Evolutionary conservation across 306 rosid species (phyloP), one percentile per base, ranked within the genome.

Genomic region (Cucumis sativus): DNA sequence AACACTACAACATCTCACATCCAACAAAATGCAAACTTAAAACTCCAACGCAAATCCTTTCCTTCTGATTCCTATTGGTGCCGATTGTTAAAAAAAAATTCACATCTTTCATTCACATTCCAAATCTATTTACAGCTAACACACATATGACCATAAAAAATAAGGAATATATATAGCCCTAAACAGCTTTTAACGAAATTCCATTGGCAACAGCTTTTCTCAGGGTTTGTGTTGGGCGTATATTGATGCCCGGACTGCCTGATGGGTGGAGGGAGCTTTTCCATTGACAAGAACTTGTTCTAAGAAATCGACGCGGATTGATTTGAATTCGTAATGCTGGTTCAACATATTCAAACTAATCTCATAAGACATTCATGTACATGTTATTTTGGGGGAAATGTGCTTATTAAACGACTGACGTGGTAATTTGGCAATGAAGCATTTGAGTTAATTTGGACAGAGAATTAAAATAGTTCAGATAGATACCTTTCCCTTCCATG

Each of bases 211-310:
- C 57, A 60, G 64, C 76, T 59, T 55, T 72, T 87, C 81, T 87
- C 81, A 89, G 55, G 93, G 89, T 84, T 91, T 89, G 80, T 89
- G 98, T 37, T 95, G 93, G 61, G 97, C 98, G 69, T 79, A 82
- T 78, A 95, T 89, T 49, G 97, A 89, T 40, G 89, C 35, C 14
- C 30, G 89, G 70, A 87, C 83, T n/a, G 86, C 90, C 79, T 95
- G 92, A 14, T 84, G 87, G 68, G 87, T 79, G 80, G 95, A 79
- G 66, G 84, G 83, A 75, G 93, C 86, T 82, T 88, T 90, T 81
- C 98, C 98, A 79, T 95, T 92, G 69, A 92, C 96, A 78, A 90
- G 89, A 78, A 92, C 57, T 84, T 95, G 98, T 74, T 90, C 95
- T 70, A 84, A 73, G 93, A 92, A 92, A 87, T 95, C 97, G 84